Evolutionary conservation across 1,284 basidiomycete genomes (phyloP), one percentile per base, ranked within the genome.

Genomic region (Rhodotorula glutinis): DNA sequence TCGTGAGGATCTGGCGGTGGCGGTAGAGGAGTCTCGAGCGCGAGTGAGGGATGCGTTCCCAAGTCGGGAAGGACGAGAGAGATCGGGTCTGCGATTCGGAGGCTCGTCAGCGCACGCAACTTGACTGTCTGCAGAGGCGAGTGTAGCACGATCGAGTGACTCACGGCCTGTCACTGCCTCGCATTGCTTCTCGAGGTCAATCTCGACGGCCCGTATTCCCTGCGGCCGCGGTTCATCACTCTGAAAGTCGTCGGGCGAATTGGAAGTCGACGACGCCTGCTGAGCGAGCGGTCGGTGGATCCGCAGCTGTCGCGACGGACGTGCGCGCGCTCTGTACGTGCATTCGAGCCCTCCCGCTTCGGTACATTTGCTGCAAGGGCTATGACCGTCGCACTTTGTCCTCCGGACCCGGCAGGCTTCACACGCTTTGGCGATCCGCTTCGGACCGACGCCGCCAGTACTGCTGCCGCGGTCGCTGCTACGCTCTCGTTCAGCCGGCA

Each of bases 361-460:
- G 14, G n/a, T 23, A 23, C 61, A 56, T 27, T 49, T 33, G 23
- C 21, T 30, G 44, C 54, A 56, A 3, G 54, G 54, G 5, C 38
- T 49, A 14, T 51, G 38, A 2, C 61, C 61, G 17, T 40, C 33
- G 38, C 61, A 62, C 13, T 47, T 47, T 10, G 61, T 56, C 27
- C 61, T 25, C 3, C 61, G 46, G 2, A 40, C 38, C 16, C 61
- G 33, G 27, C 61, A 62, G 1, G 54, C 30, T 40, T 62, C 61
- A 21, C 61, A 62, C 13, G 61, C 61, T 23, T 62, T 62, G 1
- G 54, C 40, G 33, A 55, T 55, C 27, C 61, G 54, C 21, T 56
- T 62, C 7, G 38, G 38, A 16, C 27, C 38, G n/a, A 3, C 23
- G 33, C 30, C 53, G 33, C 29, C 30, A 19, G 53, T n/a, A 21